Evolutionary conservation across 495 filamentous ascomycete genomes (phyloP), one percentile per base, ranked within the genome.

Genomic region (Penicillium flavigenum): DNA sequence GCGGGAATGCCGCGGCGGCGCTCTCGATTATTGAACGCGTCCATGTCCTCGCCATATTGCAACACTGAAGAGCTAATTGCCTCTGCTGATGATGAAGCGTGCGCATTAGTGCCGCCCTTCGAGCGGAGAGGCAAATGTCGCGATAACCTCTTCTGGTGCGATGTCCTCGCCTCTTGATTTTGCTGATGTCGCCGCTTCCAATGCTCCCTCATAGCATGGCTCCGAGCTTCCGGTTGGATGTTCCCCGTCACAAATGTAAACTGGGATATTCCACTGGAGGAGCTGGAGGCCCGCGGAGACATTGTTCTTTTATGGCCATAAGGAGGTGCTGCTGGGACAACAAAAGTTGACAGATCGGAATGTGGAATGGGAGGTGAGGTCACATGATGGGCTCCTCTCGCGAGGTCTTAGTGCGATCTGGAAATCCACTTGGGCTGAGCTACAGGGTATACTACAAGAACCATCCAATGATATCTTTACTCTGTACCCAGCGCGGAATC

Each of bases 171-270:
- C 49, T 55, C 64, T 12, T 60, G 53, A 24, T 63, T 64, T 43
- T 50, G 62, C 16, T 22, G 39, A 46, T 63, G 60, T 55, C 67
- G 60, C 27, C 59, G 55, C 38, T 56, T 64, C 67, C 67, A 67
- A 54, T 70, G 67, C 26, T 61, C 62, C 5, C 56, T 53, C 67
- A 67, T 70, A 27, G 64, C 62, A 65, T 67, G 64, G 59, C 58
- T 70, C 34, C 67, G 64, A 11, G 62, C 53, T 50, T 58, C 49
- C 38, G 60, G 54, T n/a, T 63, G 58, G 20, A 24, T 60, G 26
- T 22, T 22, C 22, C 22, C 22, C 22, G 22, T 22, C 22, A 22
- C 22, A 22, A 22, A 22, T 22, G 22, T 22, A 22, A 22, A 22
- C 22, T 22, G 22, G 22, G 22, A 22, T 3, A 22, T 49, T 57